Percentiles rank a stretch among this genome's conserved stretches.
Evolutionary conservation across 805 yeast species (phyloP).

Genomic region (Kuraishia floccosa): DNA sequence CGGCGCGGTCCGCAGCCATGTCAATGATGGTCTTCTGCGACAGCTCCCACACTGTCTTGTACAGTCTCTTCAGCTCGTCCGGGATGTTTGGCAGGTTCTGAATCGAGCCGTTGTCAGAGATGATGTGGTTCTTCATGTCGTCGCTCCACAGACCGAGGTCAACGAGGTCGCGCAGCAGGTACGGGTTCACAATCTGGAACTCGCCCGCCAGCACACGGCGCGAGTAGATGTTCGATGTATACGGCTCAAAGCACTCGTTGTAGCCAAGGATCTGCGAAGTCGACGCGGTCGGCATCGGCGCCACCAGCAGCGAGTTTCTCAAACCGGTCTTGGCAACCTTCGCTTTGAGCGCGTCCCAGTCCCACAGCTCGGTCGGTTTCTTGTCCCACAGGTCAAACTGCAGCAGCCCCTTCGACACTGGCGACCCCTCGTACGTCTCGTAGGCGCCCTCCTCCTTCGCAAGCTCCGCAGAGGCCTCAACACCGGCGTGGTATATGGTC

Average conservation of each 20-base stretch:
- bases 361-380: constrained; percentile 47
- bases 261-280: constrained; percentile 92
- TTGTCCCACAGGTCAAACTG: constrained; percentile 50
- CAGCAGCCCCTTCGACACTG: constrained; percentile 45
- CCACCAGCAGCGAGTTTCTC: constrained; percentile 49
- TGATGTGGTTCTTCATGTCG: constrained; percentile 43
- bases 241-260: constrained; percentile 88
- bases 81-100: constrained; percentile 45
- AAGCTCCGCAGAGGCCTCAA: constrained; percentile 45
- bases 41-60: constrained; percentile 54
- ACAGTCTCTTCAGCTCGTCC: constrained; percentile 38
- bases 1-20: constrained; percentile 67
- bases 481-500: constrained; percentile 49
- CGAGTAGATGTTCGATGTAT: constrained; percentile 49
- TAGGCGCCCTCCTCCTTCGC: constrained; percentile 40
- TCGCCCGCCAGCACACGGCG: constrained; percentile 56
- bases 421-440: constrained; percentile 41
- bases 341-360: constrained; percentile 45
- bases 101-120: constrained; percentile 46
- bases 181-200: constrained; percentile 53
- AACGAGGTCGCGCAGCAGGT: constrained; percentile 43
- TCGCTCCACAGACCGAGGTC: constrained; percentile 50
- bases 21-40: constrained; percentile 48
- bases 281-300: constrained; percentile 85
- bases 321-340: constrained; percentile 36